A percentile compares a stretch with the other conserved stretches of the same genome.
Evolutionary conservation across 2,329 filamentous ascomycete species (phyloP).

Genomic region (Pezicula neosporulosa): DNA sequence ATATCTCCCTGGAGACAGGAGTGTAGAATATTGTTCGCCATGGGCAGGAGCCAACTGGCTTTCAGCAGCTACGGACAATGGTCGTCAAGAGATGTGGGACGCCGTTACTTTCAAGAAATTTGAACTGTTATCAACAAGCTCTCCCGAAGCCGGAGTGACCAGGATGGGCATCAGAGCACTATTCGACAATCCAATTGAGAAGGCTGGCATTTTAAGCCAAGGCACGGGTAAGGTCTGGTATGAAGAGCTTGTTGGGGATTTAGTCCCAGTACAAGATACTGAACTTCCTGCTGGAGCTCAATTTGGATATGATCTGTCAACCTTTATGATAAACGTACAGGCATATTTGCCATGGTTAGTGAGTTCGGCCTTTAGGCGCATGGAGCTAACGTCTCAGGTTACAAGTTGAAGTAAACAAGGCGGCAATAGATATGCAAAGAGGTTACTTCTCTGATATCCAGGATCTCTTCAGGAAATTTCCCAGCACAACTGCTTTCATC

Average conservation of each 20-base stretch:
- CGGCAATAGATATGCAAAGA: neutral
- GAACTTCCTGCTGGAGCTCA: constrained; percentile 56
- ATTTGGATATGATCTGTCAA: constrained; percentile 71
- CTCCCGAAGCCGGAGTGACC: constrained; percentile 3
- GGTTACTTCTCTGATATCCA: neutral
- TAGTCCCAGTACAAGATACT: constrained; percentile 52
- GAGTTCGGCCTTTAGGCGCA: neutral
- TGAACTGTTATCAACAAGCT: constrained; percentile 13
- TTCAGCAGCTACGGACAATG: neutral
- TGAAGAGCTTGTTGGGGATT: constrained; percentile 43
- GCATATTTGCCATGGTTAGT: neutral
- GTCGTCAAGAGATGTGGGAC: constrained; percentile 5
- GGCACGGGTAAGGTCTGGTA: neutral
- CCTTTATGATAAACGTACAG: neutral
- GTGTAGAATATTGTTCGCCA: constrained; percentile 77
- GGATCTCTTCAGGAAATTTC: neutral
- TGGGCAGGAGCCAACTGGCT: constrained; percentile 63
- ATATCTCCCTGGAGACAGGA: neutral
- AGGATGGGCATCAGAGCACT: neutral
- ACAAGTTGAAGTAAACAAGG: neutral
- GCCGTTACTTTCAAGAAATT: constrained; percentile 7
- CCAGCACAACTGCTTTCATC: constrained; percentile 1
- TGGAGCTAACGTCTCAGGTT: neutral
- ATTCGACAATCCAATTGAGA: constrained; percentile 26
- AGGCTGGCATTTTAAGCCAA: neutral